phyloP scores from a whole-genome alignment of 768 basidiomycete genomes.

The Mycena polygramma region DNA sequence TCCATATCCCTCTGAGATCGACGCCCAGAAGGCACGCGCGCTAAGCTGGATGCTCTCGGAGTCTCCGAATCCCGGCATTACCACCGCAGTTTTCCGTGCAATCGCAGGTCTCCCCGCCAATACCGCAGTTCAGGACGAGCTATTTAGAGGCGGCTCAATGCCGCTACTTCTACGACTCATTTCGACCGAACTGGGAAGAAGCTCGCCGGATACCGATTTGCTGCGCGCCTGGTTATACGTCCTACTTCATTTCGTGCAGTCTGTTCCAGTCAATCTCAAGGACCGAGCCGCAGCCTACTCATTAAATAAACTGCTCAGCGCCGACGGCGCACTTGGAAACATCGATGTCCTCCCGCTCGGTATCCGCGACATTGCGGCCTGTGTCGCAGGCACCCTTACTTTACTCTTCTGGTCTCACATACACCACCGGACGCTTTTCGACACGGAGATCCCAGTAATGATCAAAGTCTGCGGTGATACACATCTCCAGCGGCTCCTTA shows the following conservation, averaged over 20 bases:
- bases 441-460: background rate
- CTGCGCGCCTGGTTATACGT: slow-evolving; percentile 3
- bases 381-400: background rate
- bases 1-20: background rate
- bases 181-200: background rate
- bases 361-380: background rate
- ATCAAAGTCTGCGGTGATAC: background rate
- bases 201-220: background rate
- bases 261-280: background rate
- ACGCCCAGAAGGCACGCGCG: too few relatives aligned
- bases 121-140: too few relatives aligned
- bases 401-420: background rate
- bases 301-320: background rate
- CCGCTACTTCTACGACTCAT: background rate
- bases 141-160: background rate
- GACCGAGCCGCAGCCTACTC: background rate
- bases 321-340: background rate
- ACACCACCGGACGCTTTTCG: background rate
- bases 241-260: slow-evolving; percentile 10
- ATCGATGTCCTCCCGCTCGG: background rate
- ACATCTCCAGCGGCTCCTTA: background rate
- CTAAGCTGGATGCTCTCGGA: too few relatives aligned
- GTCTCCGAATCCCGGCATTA: too few relatives aligned
- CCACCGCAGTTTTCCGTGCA: too few relatives aligned
- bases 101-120: too few relatives aligned